Conservation (phyloP, 306 rosid species). For the Medicago lupulina region DNA sequence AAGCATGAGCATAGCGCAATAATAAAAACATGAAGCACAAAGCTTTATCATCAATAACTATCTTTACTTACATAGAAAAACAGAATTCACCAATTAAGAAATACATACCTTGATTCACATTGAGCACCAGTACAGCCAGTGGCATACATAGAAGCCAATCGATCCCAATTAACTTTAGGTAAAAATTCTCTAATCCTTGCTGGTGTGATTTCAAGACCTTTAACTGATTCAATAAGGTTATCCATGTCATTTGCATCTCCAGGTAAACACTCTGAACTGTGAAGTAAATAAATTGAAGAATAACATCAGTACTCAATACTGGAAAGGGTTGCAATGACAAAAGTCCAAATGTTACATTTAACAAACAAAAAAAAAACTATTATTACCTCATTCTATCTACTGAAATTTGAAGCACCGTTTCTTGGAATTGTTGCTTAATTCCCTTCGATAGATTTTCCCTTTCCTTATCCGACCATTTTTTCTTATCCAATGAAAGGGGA, state of each 20-base stretch:
- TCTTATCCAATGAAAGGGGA: slow-evolving; percentile 64
- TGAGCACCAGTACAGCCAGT: slow-evolving; percentile 78
- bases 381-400: slow-evolving; percentile 66
- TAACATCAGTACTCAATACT: background rate
- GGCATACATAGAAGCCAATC: slow-evolving; percentile 73
- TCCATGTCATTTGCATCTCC: slow-evolving; percentile 68
- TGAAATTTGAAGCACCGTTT: slow-evolving; percentile 66
- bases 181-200: slow-evolving; percentile 64
- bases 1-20: slow-evolving; percentile 30
- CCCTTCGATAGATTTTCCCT: slow-evolving; percentile 77
- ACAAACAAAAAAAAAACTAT: slow-evolving; percentile 9
- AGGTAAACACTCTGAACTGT: slow-evolving; percentile 52
- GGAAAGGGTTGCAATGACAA: slow-evolving; percentile 19
- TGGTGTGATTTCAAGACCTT: slow-evolving; percentile 64
- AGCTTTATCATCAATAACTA: background rate
- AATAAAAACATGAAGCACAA: slow-evolving; percentile 19
- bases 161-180: slow-evolving; percentile 88
- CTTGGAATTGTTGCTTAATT: slow-evolving; percentile 86
- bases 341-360: slow-evolving; percentile 29
- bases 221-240: slow-evolving; percentile 59
- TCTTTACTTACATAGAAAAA: background rate
- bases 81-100: slow-evolving; percentile 26
- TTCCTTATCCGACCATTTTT: slow-evolving; percentile 76
- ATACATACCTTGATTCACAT: slow-evolving; percentile 88
- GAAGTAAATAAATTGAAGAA: slow-evolving; percentile 27